Base-by-base conservation (phyloP, 805 yeast genomes). In the Lachancea meyersii region DNA sequence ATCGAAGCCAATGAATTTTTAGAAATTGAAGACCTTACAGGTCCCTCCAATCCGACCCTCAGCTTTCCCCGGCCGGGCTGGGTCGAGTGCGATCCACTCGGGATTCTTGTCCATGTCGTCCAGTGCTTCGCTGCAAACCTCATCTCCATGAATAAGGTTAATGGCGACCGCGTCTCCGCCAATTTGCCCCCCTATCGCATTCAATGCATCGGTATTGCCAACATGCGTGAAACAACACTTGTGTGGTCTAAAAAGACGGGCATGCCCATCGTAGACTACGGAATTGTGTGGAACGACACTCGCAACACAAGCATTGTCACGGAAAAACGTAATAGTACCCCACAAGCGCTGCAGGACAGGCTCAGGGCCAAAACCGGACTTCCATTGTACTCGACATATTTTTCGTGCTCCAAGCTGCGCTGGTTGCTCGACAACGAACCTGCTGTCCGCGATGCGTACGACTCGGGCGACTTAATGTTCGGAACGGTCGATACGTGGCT, bases 401-500 rank as follows among this genome's bases (percentile, higher is more conserved):
- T 91, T 60, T 85, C 95, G 3, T 94, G 94, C 30, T 80, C 93
- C 27, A 89, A 89, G 65, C 75, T 88, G 56, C 77, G 83, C 52
- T 89, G 97, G 97, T 68, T 89, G 47, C 70, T 88, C 45, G 91
- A 88, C 58, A 86, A 89, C 61, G 82, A 80, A 52, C 78, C 78
- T 33, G 71, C 63, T 11, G 84, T 84, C 31, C 67, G 75, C 48
- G 75, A 75, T 31, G 79, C 81, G 40, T 86, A 87, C 60, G 86
- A 83, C 43, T 67, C 70, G 34, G 91, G 88, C 38, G 82, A 83
- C 58, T 70, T 88, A 56, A 82, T 86, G 83, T 88, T 88, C 60
- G 96, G 96, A 45, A 89, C 97, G 21, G 82, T 91, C 35, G 97
- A 89, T 64, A 79, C 95, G 16, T 89, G 97, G 97, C 74, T 89